Percentiles rank a stretch among this genome's conserved stretches.
These are phyloP conservation scores for Pleurotus giganteus DNA, from an alignment of 768 basidiomycete genomes.

Conservation along the genomic window DNA sequence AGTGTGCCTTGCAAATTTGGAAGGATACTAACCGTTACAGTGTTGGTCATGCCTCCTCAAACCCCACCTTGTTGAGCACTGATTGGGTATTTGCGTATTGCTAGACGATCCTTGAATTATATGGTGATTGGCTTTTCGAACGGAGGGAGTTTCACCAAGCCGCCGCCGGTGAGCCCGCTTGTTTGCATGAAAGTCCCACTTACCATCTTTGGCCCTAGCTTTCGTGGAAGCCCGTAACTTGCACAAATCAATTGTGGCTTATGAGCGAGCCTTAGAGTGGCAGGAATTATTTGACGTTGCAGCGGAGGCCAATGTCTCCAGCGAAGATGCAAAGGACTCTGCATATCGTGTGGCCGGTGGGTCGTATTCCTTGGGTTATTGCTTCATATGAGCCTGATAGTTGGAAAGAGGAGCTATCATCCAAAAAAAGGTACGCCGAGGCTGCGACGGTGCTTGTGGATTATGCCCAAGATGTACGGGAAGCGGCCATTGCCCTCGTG, in stretches of 20 bases:
- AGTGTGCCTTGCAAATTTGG: conserved; percentile 75
- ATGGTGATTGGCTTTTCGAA: conserved; percentile 88
- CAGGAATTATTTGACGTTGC: conserved; percentile 87
- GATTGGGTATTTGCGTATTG: conserved; percentile 13
- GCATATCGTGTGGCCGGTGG: conserved; percentile 81
- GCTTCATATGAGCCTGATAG: neutral
- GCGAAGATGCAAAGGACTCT: conserved; percentile 59
- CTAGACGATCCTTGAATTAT: conserved; percentile 70
- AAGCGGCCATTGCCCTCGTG: conserved; percentile 72
- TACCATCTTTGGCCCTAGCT: conserved; percentile 39
- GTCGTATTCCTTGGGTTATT: conserved; percentile 20
- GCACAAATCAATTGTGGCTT: conserved; percentile 79
- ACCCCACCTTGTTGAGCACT: neutral
- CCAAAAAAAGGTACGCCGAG: conserved; percentile 78
- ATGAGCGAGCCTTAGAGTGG: conserved; percentile 89
- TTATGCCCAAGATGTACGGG: conserved; percentile 75
- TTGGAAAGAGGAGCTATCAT: conserved; percentile 69
- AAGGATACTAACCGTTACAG: conserved; percentile 58
- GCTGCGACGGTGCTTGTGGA: conserved; percentile 83
- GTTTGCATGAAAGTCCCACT: conserved; percentile 1
- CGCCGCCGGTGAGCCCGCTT: conserved; percentile 58
- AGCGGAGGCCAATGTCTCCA: conserved; percentile 41
- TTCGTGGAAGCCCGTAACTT: conserved; percentile 67
- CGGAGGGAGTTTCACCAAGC: conserved; percentile 81
- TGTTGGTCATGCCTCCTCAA: conserved; percentile 35